A percentile compares a stretch with the other conserved stretches of the same genome.
Conservation (phyloP, 768 basidiomycete genomes). For the Naganishia antarctica region DNA sequence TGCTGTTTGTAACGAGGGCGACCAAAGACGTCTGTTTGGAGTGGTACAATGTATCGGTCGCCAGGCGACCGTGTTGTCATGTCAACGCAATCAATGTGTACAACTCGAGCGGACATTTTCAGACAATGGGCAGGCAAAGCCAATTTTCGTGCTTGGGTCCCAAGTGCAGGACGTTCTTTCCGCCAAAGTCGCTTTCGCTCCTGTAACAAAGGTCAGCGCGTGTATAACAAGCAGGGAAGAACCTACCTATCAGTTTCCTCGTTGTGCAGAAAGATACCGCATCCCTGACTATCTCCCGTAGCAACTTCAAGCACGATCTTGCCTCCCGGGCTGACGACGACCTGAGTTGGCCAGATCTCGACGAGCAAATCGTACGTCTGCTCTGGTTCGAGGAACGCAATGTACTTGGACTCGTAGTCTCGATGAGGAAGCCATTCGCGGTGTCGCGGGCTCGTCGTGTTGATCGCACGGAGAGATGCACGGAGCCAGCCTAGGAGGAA, state of each 20-base stretch:
- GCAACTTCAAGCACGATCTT: conserved; percentile 31
- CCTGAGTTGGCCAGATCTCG: conserved; percentile 41
- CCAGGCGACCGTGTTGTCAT: no score
- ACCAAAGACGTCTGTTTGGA: no score
- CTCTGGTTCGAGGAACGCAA: conserved; percentile 28
- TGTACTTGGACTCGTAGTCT: conserved; percentile 34
- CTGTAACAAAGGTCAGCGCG: background rate
- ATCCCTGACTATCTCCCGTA: conserved; percentile 30
- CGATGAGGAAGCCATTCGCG: conserved; percentile 36
- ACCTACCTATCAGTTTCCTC: conserved; percentile 28
- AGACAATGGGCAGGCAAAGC: conserved; percentile 32
- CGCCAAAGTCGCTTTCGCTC: conserved; percentile 26
- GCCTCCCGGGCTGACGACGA: conserved; percentile 31
- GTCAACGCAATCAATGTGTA: no score
- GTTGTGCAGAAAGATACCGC: conserved; percentile 31
- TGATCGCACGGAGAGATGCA: conserved; percentile 36
- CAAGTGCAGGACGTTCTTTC: conserved; percentile 31
- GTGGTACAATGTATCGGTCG: no score
- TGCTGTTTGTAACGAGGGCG: no score
- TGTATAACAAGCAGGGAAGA: background rate
- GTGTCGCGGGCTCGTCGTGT: conserved; percentile 33
- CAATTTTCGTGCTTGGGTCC: conserved; percentile 31
- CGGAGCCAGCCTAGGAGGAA: conserved; percentile 36
- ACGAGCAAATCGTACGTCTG: conserved; percentile 31
- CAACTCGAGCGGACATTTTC: background rate